These are phyloP conservation scores for Torulaspora microellipsoides DNA, from an alignment of 805 yeast genomes.

Conservation along the genomic window DNA sequence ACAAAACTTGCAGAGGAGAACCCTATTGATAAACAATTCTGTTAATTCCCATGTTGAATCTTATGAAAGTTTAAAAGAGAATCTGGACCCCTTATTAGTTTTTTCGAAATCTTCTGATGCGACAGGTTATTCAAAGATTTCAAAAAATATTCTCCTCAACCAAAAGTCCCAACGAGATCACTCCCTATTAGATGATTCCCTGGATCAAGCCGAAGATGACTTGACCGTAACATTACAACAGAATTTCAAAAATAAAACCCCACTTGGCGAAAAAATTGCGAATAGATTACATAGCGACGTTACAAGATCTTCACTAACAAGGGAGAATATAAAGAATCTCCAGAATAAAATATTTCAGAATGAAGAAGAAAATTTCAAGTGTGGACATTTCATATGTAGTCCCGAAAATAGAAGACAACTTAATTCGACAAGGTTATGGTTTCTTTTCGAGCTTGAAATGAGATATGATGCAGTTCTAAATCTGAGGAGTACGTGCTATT, in stretches of 20 bases:
- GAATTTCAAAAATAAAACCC: conserved; percentile 5
- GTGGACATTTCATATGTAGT: conserved; percentile 24
- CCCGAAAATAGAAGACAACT: conserved; percentile 10
- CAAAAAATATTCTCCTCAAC: no score
- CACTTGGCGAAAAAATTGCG: not conserved
- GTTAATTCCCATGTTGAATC: no score
- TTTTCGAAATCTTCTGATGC: no score
- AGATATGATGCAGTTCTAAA: conserved; percentile 20
- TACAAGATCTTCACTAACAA: conserved; percentile 11
- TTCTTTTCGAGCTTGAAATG: conserved; percentile 34
- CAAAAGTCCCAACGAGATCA: no score
- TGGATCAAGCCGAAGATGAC: not conserved
- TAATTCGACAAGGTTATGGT: conserved; percentile 23
- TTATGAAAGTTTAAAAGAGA: no score
- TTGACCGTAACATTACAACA: conserved; percentile 5
- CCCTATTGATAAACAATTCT: no score
- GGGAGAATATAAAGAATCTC: conserved; percentile 17
- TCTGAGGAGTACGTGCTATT: conserved; percentile 29
- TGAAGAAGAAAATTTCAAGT: conserved; percentile 12
- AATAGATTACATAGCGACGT: not conserved
- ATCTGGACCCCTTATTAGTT: no score
- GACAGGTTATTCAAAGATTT: no score
- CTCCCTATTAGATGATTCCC: not conserved
- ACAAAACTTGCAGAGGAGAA: no score
- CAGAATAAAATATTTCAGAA: conserved; percentile 19